A percentile compares a stretch with the other conserved stretches of the same genome.
Evolutionary conservation across 305 asterid genomes (phyloP).

Genomic region (Rubia tinctorum): DNA sequence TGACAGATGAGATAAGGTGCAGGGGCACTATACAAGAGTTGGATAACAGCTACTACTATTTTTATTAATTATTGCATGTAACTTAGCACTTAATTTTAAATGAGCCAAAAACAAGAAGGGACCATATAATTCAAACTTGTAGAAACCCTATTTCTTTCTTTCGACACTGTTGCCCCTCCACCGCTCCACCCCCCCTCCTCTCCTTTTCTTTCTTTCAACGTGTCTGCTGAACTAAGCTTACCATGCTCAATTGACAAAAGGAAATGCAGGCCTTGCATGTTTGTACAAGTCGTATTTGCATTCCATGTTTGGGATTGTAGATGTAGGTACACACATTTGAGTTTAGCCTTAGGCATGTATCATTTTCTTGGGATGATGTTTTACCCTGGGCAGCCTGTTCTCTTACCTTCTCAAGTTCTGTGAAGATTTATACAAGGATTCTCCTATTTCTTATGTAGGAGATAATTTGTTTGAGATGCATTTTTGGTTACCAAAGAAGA

Average conservation of each 20-base stretch:
- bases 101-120: too few relatives aligned
- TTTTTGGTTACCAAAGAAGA: not conserved
- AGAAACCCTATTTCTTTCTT: not conserved
- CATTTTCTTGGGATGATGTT: not conserved
- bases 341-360: not conserved
- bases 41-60: not conserved
- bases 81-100: not conserved
- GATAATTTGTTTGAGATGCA: conserved; percentile 1
- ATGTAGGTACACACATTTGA: not conserved
- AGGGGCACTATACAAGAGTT: not conserved
- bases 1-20: not conserved
- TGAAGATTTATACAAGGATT: not conserved
- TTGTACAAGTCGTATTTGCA: not conserved
- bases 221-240: not conserved
- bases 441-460: not conserved
- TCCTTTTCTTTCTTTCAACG: not conserved
- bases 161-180: not conserved
- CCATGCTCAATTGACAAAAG: not conserved
- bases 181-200: not conserved
- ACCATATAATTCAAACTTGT: too few relatives aligned
- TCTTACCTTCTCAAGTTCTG: not conserved
- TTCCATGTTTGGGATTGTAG: not conserved
- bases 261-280: not conserved
- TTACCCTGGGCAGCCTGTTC: not conserved
- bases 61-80: not conserved